Evolutionary conservation across 768 basidiomycete species (phyloP).

Genomic region (Termitomyces sp.): DNA sequence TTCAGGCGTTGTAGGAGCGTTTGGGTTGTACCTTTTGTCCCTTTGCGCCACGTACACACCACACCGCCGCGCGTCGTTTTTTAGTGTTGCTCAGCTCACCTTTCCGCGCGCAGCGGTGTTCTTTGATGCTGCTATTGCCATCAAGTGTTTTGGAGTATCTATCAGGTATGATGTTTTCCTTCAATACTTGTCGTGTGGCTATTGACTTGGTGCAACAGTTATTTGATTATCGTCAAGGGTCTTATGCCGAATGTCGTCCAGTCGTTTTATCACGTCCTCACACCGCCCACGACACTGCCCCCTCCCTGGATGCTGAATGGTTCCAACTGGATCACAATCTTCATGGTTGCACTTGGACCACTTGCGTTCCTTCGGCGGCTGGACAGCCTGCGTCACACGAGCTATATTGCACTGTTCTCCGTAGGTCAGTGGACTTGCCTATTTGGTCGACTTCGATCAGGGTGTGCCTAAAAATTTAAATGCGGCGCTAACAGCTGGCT

Average conservation of each 20-base stretch:
- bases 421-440: conserved; percentile 57
- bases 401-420: conserved; percentile 88
- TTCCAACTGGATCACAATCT: conserved; percentile 77
- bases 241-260: conserved; percentile 89
- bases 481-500: conserved; percentile 38
- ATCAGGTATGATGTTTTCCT: conserved; percentile 59
- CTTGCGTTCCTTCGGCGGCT: conserved; percentile 80
- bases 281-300: conserved; percentile 59
- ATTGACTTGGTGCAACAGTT: conserved; percentile 39
- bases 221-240: conserved; percentile 90
- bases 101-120: conserved; percentile 86
- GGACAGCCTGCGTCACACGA: conserved; percentile 86
- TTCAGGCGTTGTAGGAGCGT: conserved; percentile 72
- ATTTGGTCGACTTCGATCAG: neutral
- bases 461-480: neutral
- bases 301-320: conserved; percentile 78
- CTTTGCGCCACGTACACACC: conserved; percentile 76
- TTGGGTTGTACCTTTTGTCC: conserved; percentile 88
- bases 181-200: neutral
- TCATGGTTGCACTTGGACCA: conserved; percentile 77
- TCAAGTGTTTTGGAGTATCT: conserved; percentile 96
- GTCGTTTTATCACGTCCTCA: conserved; percentile 78
- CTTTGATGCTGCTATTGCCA: conserved; percentile 93
- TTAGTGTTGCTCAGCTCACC: conserved; percentile 79
- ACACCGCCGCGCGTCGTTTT: conserved; percentile 79